Evolutionary conservation across 192 early-diverging fungal species (phyloP).

Genomic region (Coemansia sp.): DNA sequence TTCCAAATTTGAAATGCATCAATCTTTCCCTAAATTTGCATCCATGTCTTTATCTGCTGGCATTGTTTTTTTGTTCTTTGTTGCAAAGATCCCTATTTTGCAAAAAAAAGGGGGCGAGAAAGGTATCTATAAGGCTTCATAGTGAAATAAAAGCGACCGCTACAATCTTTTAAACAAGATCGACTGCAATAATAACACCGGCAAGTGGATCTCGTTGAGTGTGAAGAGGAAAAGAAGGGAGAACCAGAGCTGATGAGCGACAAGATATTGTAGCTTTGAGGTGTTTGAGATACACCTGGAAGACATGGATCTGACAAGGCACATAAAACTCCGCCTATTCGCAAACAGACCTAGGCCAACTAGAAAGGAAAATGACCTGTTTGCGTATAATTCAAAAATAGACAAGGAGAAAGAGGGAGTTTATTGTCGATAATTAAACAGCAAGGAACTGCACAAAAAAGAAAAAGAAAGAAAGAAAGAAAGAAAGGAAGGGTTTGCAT

Average conservation of each 20-base stretch:
- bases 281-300: too few relatives aligned
- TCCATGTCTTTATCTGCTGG: too few relatives aligned
- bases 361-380: too few relatives aligned
- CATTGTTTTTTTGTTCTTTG: too few relatives aligned
- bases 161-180: not conserved
- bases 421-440: not conserved
- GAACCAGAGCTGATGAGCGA: too few relatives aligned
- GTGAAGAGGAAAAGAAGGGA: too few relatives aligned
- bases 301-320: too few relatives aligned
- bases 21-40: not conserved
- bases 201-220: not conserved
- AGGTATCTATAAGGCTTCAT: not conserved
- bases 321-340: not conserved
- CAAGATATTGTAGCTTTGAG: too few relatives aligned
- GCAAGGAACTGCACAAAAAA: conserved; percentile 1
- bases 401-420: not conserved
- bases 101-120: not conserved
- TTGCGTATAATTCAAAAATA: too few relatives aligned
- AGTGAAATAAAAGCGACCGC: not conserved
- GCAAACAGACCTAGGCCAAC: too few relatives aligned
- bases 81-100: not conserved
- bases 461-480: not conserved
- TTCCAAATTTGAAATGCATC: not conserved
- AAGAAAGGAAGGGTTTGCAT: not conserved
- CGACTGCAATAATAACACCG: not conserved